Base-by-base conservation (phyloP, 164 flowering plant genomes). In the Chimonanthus praecox region DNA sequence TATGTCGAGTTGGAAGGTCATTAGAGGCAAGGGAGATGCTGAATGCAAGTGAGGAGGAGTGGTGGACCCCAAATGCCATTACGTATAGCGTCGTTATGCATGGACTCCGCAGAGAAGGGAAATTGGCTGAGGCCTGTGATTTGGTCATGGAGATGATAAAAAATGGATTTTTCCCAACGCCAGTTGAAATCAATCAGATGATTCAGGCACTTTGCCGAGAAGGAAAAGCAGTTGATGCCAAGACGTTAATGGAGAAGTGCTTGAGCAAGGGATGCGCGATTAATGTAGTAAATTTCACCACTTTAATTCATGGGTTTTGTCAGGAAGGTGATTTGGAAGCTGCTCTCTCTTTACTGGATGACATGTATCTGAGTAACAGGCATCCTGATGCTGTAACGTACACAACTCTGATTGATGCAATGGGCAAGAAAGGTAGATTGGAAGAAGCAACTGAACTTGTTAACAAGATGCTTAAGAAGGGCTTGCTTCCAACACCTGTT, bases 21-120 rank as follows among this genome's bases (percentile, higher is more conserved):
- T 80, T 68, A 8, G 94, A 91, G 79, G 99, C 99, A 43, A 87
- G 90, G 77, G 88, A 88, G 78, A 89, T 91, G 92, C 77, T 95
- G 82, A 81, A 83, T 58, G 72, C 69, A 71, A 87, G 97, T 72
- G 94, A 89, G 72, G 92, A 87, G 74, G 86, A 90, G 4, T 90
- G 88, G 91, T 95, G 98, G 99, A 85, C 79, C 15, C 99, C 99
- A 18, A 92, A 91, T 85, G 89, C 89, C 51, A 91, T 91, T 54
- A 89, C 96, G 18, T 93, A 89, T 62, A 85, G 98, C 75, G 96
- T 84, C 66, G 81, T 95, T 64, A 83, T 95, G 86, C 97, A 93
- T 83, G 99, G 99, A 74, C 79, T 91, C 71, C 91, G 91, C 13
- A 87, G 86, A 79, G 98, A 93, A 81, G 87, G 91, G 33, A 93